phyloP scores from a whole-genome alignment of 2,329 filamentous ascomycete species.

The Ceratocystiopsis brevicomis region DNA sequence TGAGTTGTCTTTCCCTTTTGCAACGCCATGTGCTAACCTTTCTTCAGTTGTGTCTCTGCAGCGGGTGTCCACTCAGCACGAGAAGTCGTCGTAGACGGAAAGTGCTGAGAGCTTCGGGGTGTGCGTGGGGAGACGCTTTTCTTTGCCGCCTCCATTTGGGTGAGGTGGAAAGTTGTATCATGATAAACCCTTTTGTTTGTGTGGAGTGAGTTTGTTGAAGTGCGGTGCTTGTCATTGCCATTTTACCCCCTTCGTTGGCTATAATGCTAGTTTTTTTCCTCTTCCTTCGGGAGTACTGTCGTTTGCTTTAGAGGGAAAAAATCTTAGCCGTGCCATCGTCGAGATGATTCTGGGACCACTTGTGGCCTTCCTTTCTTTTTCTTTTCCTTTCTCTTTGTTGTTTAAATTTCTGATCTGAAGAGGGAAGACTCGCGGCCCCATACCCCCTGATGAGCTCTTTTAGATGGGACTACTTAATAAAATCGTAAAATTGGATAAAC shows the following conservation, averaged over 20 bases:
- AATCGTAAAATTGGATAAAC: constrained; percentile 18
- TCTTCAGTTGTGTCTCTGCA: constrained; percentile 63
- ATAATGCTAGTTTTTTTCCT: too few relatives aligned
- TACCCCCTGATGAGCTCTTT: constrained; percentile 11
- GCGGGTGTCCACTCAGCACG: constrained; percentile 79
- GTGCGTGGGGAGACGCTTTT: background rate
- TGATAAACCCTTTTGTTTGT: too few relatives aligned
- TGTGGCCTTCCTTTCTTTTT: background rate
- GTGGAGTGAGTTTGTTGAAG: too few relatives aligned
- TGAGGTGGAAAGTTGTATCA: constrained; percentile 3
- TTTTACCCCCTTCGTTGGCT: too few relatives aligned
- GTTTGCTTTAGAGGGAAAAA: too few relatives aligned
- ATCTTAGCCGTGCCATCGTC: too few relatives aligned
- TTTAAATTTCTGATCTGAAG: constrained; percentile 15
- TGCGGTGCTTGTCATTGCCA: too few relatives aligned
- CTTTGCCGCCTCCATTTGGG: constrained; percentile 2
- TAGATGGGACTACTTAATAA: constrained; percentile 24
- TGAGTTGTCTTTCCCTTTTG: background rate
- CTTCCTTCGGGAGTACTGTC: too few relatives aligned
- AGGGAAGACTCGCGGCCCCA: constrained; percentile 10
- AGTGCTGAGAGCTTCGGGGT: background rate
- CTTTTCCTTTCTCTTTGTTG: constrained; percentile 16
- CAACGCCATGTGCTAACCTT: constrained; percentile 24
- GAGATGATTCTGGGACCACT: too few relatives aligned
- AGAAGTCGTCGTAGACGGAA: constrained; percentile 52